Evolutionary conservation across 139 green algal species (phyloP).

Genomic region (Micractinium conductrix): DNA sequence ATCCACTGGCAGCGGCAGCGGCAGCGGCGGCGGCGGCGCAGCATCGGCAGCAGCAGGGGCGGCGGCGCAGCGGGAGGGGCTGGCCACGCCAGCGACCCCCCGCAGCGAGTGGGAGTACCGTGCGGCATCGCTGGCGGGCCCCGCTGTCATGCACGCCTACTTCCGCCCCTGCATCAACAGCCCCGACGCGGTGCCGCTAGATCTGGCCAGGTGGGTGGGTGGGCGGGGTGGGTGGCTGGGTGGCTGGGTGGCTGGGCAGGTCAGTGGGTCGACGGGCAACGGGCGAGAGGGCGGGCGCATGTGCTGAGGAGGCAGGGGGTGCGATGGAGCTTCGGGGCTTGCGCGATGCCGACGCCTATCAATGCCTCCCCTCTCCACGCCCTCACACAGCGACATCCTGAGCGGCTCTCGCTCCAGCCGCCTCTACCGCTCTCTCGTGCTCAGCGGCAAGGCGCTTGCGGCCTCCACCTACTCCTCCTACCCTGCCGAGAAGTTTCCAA

Average conservation of each 20-base stretch:
- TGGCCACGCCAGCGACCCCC: slow-evolving; percentile 1
- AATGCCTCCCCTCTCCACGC: background rate
- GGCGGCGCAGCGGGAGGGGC: background rate
- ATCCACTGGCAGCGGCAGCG: too few species aligned
- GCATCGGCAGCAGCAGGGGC: background rate
- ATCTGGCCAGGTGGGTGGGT: slow-evolving; percentile 46
- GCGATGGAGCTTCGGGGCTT: too few species aligned
- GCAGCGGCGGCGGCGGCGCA: background rate
- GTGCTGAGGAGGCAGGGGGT: too few species aligned
- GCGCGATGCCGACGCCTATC: too few species aligned
- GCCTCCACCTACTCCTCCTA: slow-evolving; percentile 53
- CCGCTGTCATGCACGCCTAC: slow-evolving; percentile 65
- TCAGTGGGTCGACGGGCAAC: too few species aligned
- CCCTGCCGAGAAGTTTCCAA: slow-evolving; percentile 73
- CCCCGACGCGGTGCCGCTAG: slow-evolving; percentile 43
- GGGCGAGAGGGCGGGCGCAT: too few species aligned
- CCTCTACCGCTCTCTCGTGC: slow-evolving; percentile 67
- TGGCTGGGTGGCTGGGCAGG: too few species aligned
- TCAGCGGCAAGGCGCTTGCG: slow-evolving; percentile 51
- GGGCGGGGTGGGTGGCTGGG: background rate
- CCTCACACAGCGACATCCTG: slow-evolving; percentile 59
- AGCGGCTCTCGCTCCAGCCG: slow-evolving; percentile 59
- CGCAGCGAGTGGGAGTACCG: background rate
- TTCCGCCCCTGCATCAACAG: slow-evolving; percentile 65
- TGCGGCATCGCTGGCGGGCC: slow-evolving; percentile 49